Base-by-base conservation (phyloP, 352 stramenopile genomes). In the Globisporangium recalcitrans region DNA sequence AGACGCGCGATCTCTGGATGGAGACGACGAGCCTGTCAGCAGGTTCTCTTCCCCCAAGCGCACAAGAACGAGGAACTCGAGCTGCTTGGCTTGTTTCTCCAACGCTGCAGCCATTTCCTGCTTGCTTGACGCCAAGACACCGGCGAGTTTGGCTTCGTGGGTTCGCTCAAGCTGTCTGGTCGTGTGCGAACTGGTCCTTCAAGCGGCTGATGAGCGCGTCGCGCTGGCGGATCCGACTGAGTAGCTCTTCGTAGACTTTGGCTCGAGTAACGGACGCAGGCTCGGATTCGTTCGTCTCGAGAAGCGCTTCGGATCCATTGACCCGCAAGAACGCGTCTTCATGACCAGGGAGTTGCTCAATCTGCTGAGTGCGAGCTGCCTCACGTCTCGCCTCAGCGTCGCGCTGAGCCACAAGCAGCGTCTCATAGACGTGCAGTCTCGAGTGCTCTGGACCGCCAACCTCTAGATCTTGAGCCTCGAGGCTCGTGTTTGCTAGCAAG, bases 51-150 rank as follows among this genome's bases (percentile, higher is more conserved):
- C 55, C 24, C 54, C 59, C 19, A 52, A 62, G 2, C 71, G 58
- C 26, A 75, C 67, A 6, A 78, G 65, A 4, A 32, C 58, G 10
- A 65, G 68, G 27, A 87, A 73, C n/a, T 75, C 69, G 9, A 87
- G 51, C 34, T 83, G 79, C 48, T 82, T 69, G 0, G 70, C 65
- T 22, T 89, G 77, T 31, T 72, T 79, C 32, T 75, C 68, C 21
- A 86, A 48, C 19, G 78, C 73, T 4, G 51, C 49, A 7, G 53
- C 52, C 7, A 80, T 22, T 21, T 65, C 64, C 11, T 27, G 22
- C 58, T 61, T 71, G 38, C 46, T 68, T 22, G 48, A 49, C 24
- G 46, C 32, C n/a, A 31, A 21, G 3, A 47, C 6, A 8, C 22
- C 19, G 16, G 29, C 40, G 10, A 67, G 24, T 11, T 54, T 22